Evolutionary conservation across 495 filamentous ascomycete species (phyloP).

Genomic region (Hyphodiscus hymeniophilus): DNA sequence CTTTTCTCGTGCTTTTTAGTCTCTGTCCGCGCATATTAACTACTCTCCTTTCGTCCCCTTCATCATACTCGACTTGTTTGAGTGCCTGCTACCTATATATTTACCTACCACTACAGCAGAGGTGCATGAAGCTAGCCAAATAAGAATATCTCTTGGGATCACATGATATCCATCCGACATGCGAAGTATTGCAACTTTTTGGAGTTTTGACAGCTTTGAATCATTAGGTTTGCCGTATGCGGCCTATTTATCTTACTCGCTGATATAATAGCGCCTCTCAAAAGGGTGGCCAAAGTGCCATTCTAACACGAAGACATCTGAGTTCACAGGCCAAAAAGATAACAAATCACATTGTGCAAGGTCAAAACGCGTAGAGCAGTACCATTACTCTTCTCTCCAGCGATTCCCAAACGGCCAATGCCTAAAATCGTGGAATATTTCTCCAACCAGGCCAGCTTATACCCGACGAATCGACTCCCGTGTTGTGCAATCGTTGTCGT

Average conservation of each 20-base stretch:
- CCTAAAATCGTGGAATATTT: not conserved
- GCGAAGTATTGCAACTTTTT: not conserved
- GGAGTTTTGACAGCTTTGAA: not conserved
- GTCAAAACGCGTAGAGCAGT: conserved; percentile 2
- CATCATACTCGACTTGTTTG: no score
- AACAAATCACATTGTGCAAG: conserved; percentile 3
- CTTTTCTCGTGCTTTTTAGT: no score
- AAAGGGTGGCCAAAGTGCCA: not conserved
- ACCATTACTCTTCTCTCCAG: conserved; percentile 5
- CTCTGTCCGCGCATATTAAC: no score
- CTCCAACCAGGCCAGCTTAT: conserved; percentile 2
- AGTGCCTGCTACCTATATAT: no score
- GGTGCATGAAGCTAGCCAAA: no score
- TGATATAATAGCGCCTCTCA: not conserved
- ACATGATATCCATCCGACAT: no score
- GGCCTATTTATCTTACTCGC: not conserved
- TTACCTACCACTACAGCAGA: no score
- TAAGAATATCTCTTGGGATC: no score
- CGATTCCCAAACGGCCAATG: conserved; percentile 3
- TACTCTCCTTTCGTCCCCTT: no score
- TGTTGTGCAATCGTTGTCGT: conserved; percentile 2
- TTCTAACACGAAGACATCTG: conserved; percentile 1
- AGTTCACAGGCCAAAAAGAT: conserved; percentile 2
- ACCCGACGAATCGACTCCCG: conserved; percentile 2
- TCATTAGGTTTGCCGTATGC: not conserved